Evolutionary conservation across 352 stramenopile species (phyloP).

Genomic region (Peronospora belbahrii): DNA sequence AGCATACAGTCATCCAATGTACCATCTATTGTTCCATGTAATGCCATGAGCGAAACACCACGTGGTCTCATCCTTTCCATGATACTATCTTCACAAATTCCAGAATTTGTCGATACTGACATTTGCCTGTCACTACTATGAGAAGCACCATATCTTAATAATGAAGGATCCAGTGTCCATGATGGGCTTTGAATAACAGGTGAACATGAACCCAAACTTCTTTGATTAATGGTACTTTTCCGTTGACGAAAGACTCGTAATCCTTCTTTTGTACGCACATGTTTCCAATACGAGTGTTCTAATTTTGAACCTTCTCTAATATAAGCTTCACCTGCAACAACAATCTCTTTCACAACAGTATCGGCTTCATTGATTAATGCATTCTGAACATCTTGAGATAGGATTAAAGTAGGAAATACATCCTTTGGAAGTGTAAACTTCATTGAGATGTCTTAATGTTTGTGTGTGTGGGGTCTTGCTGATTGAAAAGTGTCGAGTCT

Average conservation of each 20-base stretch:
- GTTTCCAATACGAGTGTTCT: constrained; percentile 23
- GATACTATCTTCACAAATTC: constrained; percentile 7
- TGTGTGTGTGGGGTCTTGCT: no score
- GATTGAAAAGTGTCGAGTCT: no score
- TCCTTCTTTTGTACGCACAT: constrained; percentile 35
- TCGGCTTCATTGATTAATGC: constrained; percentile 30
- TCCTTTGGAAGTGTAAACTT: constrained; percentile 36
- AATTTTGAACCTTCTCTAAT: constrained; percentile 20
- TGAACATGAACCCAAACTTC: neutral
- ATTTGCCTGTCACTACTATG: neutral
- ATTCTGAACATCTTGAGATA: constrained; percentile 21
- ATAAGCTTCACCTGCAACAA: constrained; percentile 35
- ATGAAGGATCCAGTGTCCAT: no score
- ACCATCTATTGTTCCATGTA: constrained; percentile 37
- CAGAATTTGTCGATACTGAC: constrained; percentile 1
- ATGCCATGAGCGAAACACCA: constrained; percentile 31
- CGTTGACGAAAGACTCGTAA: constrained; percentile 29
- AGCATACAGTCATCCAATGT: constrained; percentile 47
- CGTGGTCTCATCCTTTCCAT: constrained; percentile 21
- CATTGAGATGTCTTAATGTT: no score
- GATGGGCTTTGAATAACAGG: neutral
- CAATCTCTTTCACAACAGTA: constrained; percentile 32
- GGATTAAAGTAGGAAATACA: constrained; percentile 23
- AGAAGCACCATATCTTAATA: neutral
- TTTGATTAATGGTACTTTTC: neutral